These are phyloP conservation scores for Colletotrichum spaethianum DNA, from an alignment of 2,329 filamentous ascomycete genomes.

Conservation along the genomic window DNA sequence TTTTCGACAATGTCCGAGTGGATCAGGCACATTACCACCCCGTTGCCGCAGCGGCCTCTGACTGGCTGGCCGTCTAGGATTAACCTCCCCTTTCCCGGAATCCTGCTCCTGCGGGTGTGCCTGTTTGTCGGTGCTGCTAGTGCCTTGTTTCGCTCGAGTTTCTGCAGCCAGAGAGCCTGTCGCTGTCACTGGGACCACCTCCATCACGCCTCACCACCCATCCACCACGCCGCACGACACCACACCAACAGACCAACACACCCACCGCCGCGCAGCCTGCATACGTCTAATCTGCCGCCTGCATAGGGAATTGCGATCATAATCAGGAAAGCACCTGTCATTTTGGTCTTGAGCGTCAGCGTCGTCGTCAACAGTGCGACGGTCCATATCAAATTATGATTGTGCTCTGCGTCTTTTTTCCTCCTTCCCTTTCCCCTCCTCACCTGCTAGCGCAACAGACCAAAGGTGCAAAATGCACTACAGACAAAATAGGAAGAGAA, in stretches of 20 bases:
- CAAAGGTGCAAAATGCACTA: not conserved
- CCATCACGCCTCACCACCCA: not conserved
- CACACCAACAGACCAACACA: not conserved
- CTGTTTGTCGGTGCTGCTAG: conserved; percentile 6
- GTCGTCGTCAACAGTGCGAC: not conserved
- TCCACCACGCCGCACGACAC: not conserved
- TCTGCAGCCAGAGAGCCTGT: conserved; percentile 27
- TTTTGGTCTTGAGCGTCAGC: not conserved
- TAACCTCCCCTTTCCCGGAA: not conserved
- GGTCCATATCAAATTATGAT: not conserved
- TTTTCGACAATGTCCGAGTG: conserved; percentile 29
- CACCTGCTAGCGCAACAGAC: not conserved
- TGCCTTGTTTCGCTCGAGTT: conserved; percentile 28
- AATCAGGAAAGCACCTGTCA: not conserved
- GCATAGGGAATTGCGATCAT: conserved; percentile 7
- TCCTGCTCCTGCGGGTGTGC: conserved; percentile 7
- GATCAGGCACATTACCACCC: conserved; percentile 8
- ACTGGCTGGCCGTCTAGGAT: not conserved
- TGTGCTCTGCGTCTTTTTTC: conserved; percentile 5
- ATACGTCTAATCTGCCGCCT: conserved; percentile 23
- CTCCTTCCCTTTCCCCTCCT: not conserved
- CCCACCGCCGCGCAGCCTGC: not conserved
- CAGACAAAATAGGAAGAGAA: not conserved
- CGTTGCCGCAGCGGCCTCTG: conserved; percentile 8
- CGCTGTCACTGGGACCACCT: not conserved